phyloP scores from a whole-genome alignment of 805 yeast species.

The Cyberlindnera euphorbiiphila region DNA sequence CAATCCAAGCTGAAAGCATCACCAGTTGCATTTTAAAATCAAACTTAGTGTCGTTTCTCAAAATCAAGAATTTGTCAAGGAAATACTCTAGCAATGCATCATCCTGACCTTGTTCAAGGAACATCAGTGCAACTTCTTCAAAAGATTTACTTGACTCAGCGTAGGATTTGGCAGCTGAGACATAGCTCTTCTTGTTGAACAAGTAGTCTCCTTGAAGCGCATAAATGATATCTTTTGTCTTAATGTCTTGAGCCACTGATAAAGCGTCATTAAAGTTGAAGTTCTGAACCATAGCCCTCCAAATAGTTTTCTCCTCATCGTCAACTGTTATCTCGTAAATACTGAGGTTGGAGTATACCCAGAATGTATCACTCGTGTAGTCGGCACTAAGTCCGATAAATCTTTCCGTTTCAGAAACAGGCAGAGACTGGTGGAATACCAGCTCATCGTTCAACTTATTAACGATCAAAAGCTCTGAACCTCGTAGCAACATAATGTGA shows the following conservation, averaged over 20 bases:
- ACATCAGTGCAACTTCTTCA: slow-evolving; percentile 60
- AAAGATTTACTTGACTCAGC: slow-evolving; percentile 65
- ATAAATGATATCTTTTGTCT: slow-evolving; percentile 45
- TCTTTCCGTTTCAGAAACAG: slow-evolving; percentile 32
- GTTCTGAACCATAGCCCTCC: slow-evolving; percentile 58
- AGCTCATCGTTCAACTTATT: slow-evolving; percentile 50
- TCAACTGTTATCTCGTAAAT: slow-evolving; percentile 70
- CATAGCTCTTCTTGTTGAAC: slow-evolving; percentile 29
- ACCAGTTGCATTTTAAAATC: slow-evolving; percentile 30
- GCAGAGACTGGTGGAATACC: slow-evolving; percentile 40
- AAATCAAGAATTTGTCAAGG: slow-evolving; percentile 34
- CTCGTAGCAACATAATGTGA: slow-evolving; percentile 48
- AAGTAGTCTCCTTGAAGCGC: slow-evolving; percentile 51
- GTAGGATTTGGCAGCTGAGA: slow-evolving; percentile 50
- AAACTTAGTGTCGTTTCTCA: slow-evolving; percentile 27
- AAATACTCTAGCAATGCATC: slow-evolving; percentile 47
- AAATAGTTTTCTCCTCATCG: slow-evolving; percentile 68
- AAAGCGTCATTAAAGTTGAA: slow-evolving; percentile 65
- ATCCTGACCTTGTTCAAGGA: slow-evolving; percentile 40
- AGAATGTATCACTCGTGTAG: slow-evolving; percentile 51
- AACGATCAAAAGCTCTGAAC: slow-evolving; percentile 38
- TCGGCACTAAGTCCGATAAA: slow-evolving; percentile 51
- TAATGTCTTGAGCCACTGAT: slow-evolving; percentile 32
- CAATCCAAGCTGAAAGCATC: slow-evolving; percentile 34
- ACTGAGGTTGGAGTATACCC: slow-evolving; percentile 62